Base-by-base conservation (phyloP, 345 rosid species). In the Durio zibethinus region DNA sequence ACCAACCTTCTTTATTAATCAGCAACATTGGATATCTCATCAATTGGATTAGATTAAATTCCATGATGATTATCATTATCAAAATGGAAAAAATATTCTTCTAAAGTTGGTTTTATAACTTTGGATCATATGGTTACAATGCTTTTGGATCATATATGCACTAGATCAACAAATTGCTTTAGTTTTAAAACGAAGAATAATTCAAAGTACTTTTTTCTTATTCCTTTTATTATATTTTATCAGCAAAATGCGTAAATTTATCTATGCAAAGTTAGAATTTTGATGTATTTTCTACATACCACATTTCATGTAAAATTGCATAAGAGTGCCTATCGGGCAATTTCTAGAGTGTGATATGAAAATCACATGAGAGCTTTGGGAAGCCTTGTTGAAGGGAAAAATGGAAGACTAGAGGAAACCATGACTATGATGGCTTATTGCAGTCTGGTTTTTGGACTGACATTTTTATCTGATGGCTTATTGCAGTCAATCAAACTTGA, bases 131-230 rank as follows among this genome's bases (percentile, higher is more conserved):
- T 27, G 40, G 47, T 69, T 27, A 20, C 36, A 47, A 42, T 42
- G 57, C 40, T 29, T 69, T 47, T 52, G 72, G 73, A 69, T 69
- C 73, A 69, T 27, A 69, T 14, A 27, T 27, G 73, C 56, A 69
- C 40, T 27, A 15, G 33, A 47, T 8, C 8, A 16, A 27, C 54
- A 63, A 10, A 16, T n/a, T 29, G 23, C 57, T 69, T 69, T 69
- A 15, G 72, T 47, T 47, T 25, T 7, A 10, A 4, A 29, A 69
- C 7, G 35, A 43, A 68, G 54, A 69, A 29, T 27, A 40, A 47
- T 8, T 3, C 15, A 45, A 50, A 25, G n/a, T 69, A 25, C 4
- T 47, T 47, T 69, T 15, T 38, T 38, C 3, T n/a, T 38, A 0
- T 16, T 47, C 3, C 11, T 21, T 56, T 56, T 21, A 8, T 64